Conservation (phyloP, 352 stramenopile genomes). For the Globisporangium nunn region DNA sequence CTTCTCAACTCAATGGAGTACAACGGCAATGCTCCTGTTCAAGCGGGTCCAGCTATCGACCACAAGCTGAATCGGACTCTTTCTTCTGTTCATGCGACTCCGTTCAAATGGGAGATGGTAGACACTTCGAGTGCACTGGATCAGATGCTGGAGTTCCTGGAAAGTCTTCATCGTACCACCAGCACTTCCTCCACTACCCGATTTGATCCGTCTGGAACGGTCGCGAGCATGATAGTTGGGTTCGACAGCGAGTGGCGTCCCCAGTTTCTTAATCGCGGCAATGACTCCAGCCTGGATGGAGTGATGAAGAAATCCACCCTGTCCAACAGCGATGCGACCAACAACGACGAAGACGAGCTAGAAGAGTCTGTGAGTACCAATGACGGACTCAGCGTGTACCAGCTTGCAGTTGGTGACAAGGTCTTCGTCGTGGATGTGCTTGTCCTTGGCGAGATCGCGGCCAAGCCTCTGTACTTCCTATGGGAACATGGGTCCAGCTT, state of each 20-base stretch:
- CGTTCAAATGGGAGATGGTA: constrained; percentile 29
- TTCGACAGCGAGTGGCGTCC: constrained; percentile 67
- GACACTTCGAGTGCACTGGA: constrained; percentile 17
- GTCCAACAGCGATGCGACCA: not conserved
- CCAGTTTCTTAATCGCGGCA: constrained; percentile 27
- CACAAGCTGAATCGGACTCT: constrained; percentile 21
- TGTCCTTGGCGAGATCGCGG: constrained; percentile 26
- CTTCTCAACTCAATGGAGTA: not conserved
- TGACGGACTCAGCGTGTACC: constrained; percentile 44
- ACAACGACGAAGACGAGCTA: constrained; percentile 9
- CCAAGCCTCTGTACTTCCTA: constrained; percentile 28
- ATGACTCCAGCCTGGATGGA: constrained; percentile 1
- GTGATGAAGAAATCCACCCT: not conserved
- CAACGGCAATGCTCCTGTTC: not conserved
- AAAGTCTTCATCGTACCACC: constrained; percentile 3
- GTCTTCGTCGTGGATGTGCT: constrained; percentile 62
- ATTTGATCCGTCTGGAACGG: constrained; percentile 7
- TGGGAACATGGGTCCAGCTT: constrained; percentile 28
- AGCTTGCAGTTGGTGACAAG: constrained; percentile 30
- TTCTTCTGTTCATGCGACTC: not conserved
- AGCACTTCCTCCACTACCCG: not conserved
- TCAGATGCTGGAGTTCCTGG: constrained; percentile 18
- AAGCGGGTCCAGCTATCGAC: constrained; percentile 11
- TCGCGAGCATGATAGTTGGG: constrained; percentile 26
- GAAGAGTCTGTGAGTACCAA: constrained; percentile 1